phyloP scores from a whole-genome alignment of 768 basidiomycete species.

The Rhizopogon rudus region DNA sequence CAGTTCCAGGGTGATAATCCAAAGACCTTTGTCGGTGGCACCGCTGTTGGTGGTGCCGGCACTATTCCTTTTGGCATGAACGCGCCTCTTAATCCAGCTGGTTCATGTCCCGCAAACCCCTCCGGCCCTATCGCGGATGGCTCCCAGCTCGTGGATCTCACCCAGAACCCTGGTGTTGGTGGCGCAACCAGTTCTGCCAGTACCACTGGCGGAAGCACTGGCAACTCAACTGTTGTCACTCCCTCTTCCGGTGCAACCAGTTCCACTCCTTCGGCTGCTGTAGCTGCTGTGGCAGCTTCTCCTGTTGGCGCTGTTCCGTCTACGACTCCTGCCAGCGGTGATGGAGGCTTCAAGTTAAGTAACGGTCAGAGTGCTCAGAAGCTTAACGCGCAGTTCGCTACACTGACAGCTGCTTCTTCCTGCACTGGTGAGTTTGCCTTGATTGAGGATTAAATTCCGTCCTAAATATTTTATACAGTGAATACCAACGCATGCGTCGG shows the following conservation, averaged over 20 bases:
- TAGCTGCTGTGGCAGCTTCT: not conserved
- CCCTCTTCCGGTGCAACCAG: not conserved
- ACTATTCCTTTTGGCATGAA: slow-evolving; percentile 50
- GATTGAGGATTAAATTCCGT: slow-evolving; percentile 3
- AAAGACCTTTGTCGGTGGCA: slow-evolving; percentile 39
- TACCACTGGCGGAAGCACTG: slow-evolving; percentile 1
- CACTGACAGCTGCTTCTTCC: slow-evolving; percentile 37
- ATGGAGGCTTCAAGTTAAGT: slow-evolving; percentile 11
- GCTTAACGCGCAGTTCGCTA: slow-evolving; percentile 47
- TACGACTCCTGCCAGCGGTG: slow-evolving; percentile 1
- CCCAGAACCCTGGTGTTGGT: slow-evolving; percentile 30
- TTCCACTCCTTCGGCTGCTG: not conserved
- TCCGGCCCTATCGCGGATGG: slow-evolving; percentile 47
- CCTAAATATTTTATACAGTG: slow-evolving; percentile 11
- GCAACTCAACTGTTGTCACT: not conserved
- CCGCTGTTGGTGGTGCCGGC: slow-evolving; percentile 37
- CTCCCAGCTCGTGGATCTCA: slow-evolving; percentile 33
- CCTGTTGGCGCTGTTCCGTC: slow-evolving; percentile 3
- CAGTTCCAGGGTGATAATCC: slow-evolving; percentile 47
- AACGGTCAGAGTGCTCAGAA: slow-evolving; percentile 49
- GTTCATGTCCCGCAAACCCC: slow-evolving; percentile 47
- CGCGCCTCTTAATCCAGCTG: slow-evolving; percentile 36
- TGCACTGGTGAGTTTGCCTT: slow-evolving; percentile 31
- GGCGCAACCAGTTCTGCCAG: not conserved
- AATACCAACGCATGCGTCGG: slow-evolving; percentile 46